A percentile compares a stretch with the other conserved stretches of the same genome.
These are phyloP conservation scores for Aquilaria yunnanensis DNA, from an alignment of 345 rosid genomes.

Conservation along the genomic window DNA sequence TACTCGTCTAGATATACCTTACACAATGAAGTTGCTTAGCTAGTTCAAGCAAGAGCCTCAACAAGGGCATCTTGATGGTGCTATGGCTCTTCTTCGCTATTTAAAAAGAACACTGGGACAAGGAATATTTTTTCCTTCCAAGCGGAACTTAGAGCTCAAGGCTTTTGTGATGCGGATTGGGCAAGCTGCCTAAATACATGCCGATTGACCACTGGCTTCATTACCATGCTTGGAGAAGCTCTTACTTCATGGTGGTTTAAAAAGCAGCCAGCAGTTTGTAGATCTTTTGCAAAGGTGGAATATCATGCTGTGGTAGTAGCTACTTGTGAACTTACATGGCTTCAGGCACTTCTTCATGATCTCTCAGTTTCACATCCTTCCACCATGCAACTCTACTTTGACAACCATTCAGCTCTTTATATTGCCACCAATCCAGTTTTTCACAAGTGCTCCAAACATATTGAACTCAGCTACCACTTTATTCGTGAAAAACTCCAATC, in stretches of 20 bases:
- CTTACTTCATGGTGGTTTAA: neutral
- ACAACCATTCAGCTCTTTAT: neutral
- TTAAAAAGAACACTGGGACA: neutral
- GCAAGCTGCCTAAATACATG: neutral
- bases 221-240: neutral
- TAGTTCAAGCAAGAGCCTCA: neutral
- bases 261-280: neutral
- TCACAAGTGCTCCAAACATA: neutral
- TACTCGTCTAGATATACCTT: constrained; percentile 7
- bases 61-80: neutral
- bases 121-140: neutral
- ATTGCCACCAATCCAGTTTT: neutral
- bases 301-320: neutral
- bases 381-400: neutral
- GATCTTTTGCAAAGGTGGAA: neutral
- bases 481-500: neutral
- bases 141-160: neutral
- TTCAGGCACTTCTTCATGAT: neutral
- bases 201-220: neutral
- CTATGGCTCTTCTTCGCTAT: neutral
- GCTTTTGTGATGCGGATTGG: constrained; percentile 13
- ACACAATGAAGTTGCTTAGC: neutral
- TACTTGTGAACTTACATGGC: neutral
- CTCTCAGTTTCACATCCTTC: neutral
- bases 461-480: neutral